A percentile compares a stretch with the other conserved stretches of the same genome.
Evolutionary conservation across 2,329 filamentous ascomycete species (phyloP).

Genomic region (Aspergillus sergii): DNA sequence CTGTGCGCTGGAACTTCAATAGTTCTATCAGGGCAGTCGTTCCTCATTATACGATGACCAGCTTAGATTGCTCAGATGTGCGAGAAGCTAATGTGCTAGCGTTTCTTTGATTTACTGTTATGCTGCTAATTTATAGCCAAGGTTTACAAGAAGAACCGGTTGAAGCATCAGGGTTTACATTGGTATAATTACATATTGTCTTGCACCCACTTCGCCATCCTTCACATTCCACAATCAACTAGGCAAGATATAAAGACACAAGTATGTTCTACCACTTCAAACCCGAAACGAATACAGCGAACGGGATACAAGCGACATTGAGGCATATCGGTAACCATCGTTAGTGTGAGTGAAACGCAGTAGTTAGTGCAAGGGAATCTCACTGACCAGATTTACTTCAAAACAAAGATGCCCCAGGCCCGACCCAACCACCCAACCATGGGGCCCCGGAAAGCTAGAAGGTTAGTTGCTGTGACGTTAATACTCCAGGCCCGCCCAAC

Average conservation of each 20-base stretch:
- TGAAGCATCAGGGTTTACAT: background rate
- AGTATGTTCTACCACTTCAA: background rate
- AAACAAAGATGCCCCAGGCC: conserved; percentile 11
- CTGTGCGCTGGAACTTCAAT: background rate
- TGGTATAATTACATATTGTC: background rate
- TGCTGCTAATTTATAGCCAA: background rate
- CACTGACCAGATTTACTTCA: background rate
- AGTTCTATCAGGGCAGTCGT: background rate
- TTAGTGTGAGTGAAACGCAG: background rate
- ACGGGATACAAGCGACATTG: background rate
- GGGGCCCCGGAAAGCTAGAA: background rate
- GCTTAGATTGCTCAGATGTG: background rate
- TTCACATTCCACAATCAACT: background rate
- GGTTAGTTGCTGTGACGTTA: background rate
- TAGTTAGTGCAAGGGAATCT: background rate
- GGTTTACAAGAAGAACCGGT: background rate
- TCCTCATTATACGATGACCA: background rate
- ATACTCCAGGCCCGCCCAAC: conserved; percentile 1
- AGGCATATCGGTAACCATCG: background rate
- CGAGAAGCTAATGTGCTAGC: background rate
- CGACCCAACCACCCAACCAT: conserved; percentile 13
- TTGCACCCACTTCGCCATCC: background rate
- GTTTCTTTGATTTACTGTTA: background rate
- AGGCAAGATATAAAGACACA: background rate
- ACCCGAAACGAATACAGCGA: background rate